Conservation (phyloP, 768 basidiomycete genomes). For the Leucocoprinus sp. region DNA sequence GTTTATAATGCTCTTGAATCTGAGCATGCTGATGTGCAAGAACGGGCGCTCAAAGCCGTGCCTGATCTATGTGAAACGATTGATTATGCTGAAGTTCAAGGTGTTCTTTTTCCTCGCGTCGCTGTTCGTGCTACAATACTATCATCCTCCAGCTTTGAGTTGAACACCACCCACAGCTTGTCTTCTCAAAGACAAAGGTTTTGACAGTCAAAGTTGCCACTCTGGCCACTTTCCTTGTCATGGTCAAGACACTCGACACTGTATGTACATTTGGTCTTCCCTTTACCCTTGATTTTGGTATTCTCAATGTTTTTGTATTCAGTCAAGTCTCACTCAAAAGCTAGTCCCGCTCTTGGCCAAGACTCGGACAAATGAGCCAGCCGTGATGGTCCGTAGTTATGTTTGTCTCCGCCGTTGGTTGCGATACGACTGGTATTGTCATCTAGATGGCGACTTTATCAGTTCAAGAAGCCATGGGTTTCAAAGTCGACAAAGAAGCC, state of each 20-base stretch:
- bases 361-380: constrained; percentile 93
- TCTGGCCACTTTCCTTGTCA: constrained; percentile 68
- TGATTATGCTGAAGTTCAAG: constrained; percentile 92
- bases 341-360: constrained; percentile 90
- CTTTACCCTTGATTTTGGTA: background rate
- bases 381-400: constrained; percentile 67
- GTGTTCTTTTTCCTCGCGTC: constrained; percentile 83
- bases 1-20: constrained; percentile 95
- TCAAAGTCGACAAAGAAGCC: constrained; percentile 89
- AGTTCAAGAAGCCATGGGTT: constrained; percentile 95
- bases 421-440: background rate
- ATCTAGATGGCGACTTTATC: constrained; percentile 77
- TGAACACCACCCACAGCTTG: constrained; percentile 41
- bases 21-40: constrained; percentile 89
- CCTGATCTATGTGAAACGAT: constrained; percentile 88
- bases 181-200: constrained; percentile 89
- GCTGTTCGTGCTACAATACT: constrained; percentile 45
- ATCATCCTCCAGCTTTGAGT: background rate
- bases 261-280: constrained; percentile 25
- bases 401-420: background rate
- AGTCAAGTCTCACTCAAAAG: constrained; percentile 89
- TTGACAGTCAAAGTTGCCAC: constrained; percentile 89
- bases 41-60: constrained; percentile 75
- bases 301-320: background rate
- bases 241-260: constrained; percentile 90